Evolutionary conservation across 139 green algal genomes (phyloP).

Genomic region (Chlamydomonas urium): DNA sequence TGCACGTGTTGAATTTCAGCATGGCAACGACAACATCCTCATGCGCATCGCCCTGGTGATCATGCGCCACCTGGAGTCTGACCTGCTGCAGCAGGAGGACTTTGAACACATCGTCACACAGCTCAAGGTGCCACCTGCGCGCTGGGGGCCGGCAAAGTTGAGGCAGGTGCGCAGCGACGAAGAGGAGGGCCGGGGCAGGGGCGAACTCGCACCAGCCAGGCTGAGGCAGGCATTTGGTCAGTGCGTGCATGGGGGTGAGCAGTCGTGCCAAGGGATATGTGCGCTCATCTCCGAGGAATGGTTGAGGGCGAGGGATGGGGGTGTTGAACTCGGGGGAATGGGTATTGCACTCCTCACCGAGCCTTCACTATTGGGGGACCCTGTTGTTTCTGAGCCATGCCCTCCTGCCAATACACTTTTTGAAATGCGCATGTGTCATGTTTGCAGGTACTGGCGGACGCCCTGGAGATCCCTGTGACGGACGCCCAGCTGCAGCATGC

Average conservation of each 20-base stretch:
- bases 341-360: not conserved
- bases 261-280: not conserved
- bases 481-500: not conserved
- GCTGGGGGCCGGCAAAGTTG: constrained; percentile 20
- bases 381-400: too few relatives aligned
- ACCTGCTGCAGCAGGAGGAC: constrained; percentile 68
- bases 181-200: not conserved
- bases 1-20: constrained; percentile 12
- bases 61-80: constrained; percentile 56
- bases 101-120: constrained; percentile 86
- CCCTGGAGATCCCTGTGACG: not conserved
- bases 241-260: too few relatives aligned
- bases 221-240: too few relatives aligned
- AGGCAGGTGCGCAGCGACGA: constrained; percentile 1
- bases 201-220: not conserved
- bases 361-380: too few relatives aligned
- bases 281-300: not conserved
- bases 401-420: not conserved
- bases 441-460: not conserved
- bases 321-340: not conserved
- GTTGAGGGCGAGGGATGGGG: not conserved
- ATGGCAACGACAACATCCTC: constrained; percentile 48
- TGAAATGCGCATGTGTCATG: not conserved
- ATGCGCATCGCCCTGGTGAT: constrained; percentile 60
- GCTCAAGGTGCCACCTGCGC: constrained; percentile 65